Percentiles rank a stretch among this genome's conserved stretches.
These are phyloP conservation scores for Aureobasidium leucospermi DNA, from an alignment of 2,329 filamentous ascomycete genomes.

Conservation along the genomic window DNA sequence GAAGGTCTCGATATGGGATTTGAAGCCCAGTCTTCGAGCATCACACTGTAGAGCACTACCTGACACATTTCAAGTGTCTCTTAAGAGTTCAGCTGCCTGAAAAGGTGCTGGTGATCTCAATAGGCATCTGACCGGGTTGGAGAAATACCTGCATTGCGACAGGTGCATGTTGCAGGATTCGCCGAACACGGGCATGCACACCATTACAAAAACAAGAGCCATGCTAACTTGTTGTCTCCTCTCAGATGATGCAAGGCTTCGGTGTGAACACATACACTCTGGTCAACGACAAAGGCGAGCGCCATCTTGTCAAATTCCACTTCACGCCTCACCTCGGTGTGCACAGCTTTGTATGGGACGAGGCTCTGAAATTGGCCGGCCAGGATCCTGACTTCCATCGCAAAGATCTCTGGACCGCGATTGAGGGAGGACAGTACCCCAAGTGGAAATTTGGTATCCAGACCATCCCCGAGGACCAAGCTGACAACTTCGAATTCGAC, in stretches of 20 bases:
- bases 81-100: no score
- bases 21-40: no score
- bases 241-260: conserved; percentile 72
- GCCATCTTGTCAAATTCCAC: conserved; percentile 70
- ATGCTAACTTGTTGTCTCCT: no score
- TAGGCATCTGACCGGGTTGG: no score
- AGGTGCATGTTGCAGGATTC: no score
- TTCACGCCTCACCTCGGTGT: conserved; percentile 69
- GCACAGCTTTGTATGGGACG: conserved; percentile 71
- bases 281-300: conserved; percentile 59
- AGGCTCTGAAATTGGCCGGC: conserved; percentile 65
- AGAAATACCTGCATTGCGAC: no score
- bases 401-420: conserved; percentile 68
- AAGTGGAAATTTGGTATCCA: conserved; percentile 83
- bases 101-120: no score
- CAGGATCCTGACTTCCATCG: conserved; percentile 77
- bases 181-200: no score
- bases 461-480: conserved; percentile 60
- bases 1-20: no score
- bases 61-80: no score
- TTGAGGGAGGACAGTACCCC: conserved; percentile 62
- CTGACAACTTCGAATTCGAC: conserved; percentile 72
- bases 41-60: no score
- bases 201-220: no score
- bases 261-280: conserved; percentile 74